Evolutionary conservation across 768 basidiomycete species (phyloP).

Genomic region (Pseudohyphozyma bogoriensis): DNA sequence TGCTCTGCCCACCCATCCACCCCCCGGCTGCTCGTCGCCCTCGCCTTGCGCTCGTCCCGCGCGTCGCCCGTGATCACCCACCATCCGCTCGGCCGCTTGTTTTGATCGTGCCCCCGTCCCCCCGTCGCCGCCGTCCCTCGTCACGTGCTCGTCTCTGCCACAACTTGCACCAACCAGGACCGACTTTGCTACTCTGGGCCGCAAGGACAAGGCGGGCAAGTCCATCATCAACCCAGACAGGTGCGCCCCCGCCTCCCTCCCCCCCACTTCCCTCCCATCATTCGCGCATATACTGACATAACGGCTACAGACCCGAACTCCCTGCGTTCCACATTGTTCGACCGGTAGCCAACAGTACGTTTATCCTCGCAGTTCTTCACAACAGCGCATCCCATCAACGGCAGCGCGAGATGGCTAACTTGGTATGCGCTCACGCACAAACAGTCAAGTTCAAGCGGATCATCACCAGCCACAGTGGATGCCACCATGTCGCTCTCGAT

Average conservation of each 20-base stretch:
- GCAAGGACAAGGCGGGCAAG: conserved; percentile 24
- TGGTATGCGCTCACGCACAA: too few relatives aligned
- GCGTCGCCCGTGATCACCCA: background rate
- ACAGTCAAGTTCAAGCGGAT: conserved; percentile 26
- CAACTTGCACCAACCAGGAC: conserved; percentile 10
- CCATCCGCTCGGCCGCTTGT: background rate
- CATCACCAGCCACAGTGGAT: conserved; percentile 52
- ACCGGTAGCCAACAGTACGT: conserved; percentile 56
- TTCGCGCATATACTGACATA: background rate
- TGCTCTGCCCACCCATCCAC: background rate
- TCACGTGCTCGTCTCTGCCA: background rate
- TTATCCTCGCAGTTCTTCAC: conserved; percentile 39
- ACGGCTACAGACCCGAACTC: conserved; percentile 57
- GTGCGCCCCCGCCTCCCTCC: background rate
- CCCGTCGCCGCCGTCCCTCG: background rate
- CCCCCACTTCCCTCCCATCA: too few relatives aligned
- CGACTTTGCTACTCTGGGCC: conserved; percentile 26
- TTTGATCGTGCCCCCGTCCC: background rate
- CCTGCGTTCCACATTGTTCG: conserved; percentile 81
- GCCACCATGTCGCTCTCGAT: conserved; percentile 67
- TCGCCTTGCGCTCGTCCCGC: background rate
- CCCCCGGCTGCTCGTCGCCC: background rate
- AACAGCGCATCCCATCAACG: conserved; percentile 30
- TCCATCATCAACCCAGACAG: background rate
- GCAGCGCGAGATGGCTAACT: background rate